Percentiles rank a stretch among this genome's conserved stretches.
These are phyloP conservation scores for Candida peoriensis DNA, from an alignment of 805 yeast genomes.

Conservation along the genomic window DNA sequence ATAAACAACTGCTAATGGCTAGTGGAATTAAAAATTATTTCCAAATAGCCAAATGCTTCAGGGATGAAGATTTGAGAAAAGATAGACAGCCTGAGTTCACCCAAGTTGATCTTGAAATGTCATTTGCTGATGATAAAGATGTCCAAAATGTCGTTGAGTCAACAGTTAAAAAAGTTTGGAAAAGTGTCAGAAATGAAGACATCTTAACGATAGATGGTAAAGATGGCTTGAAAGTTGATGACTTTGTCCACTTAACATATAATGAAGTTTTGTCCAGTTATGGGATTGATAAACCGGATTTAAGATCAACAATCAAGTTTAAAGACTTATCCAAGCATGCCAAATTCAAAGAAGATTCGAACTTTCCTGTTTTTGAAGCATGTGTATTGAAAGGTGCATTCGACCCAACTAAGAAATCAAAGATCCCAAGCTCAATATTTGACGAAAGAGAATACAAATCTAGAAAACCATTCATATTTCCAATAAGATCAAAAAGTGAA, in stretches of 20 bases:
- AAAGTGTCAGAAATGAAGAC: constrained; percentile 30
- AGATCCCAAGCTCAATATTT: constrained; percentile 33
- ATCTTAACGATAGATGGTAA: constrained; percentile 21
- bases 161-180: constrained; percentile 54
- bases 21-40: constrained; percentile 83
- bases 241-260: constrained; percentile 51
- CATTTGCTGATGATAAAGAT: constrained; percentile 64
- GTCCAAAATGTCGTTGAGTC: constrained; percentile 63
- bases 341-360: constrained; percentile 29
- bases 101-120: constrained; percentile 93
- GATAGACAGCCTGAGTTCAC: constrained; percentile 98
- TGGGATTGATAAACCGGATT: constrained; percentile 95
- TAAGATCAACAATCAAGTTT: constrained; percentile 51
- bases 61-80: constrained; percentile 92
- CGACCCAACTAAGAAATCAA: constrained; percentile 9
- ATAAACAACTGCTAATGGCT: constrained; percentile 91
- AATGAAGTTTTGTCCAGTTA: constrained; percentile 61
- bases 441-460: constrained; percentile 42
- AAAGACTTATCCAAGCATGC: constrained; percentile 19
- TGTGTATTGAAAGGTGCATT: constrained; percentile 51
- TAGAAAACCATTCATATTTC: constrained; percentile 54
- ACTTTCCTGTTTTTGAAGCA: constrained; percentile 71
- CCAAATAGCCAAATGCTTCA: constrained; percentile 89
- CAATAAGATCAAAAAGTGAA: constrained; percentile 40
- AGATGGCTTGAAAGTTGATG: constrained; percentile 12